A percentile compares a stretch with the other conserved stretches of the same genome.
Conservation (phyloP, 1,284 basidiomycete species). For the Ganoderma multipileum region DNA sequence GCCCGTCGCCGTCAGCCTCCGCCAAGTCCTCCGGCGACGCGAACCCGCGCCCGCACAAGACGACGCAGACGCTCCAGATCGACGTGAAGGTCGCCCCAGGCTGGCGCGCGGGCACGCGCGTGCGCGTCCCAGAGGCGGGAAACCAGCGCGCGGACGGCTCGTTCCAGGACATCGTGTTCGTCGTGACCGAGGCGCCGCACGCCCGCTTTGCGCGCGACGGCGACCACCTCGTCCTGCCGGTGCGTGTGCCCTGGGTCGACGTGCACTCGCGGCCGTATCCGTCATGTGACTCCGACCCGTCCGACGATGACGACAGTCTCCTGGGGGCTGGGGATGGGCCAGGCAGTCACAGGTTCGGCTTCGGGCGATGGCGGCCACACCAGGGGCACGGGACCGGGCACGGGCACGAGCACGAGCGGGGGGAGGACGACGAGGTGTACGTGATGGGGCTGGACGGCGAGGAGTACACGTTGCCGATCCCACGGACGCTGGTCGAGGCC, state of each 20-base stretch:
- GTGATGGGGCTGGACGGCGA: conserved; percentile 78
- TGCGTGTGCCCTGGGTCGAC: conserved; percentile 77
- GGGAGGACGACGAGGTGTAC: conserved; percentile 54
- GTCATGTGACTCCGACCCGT: conserved; percentile 11
- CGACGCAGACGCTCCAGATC: conserved; percentile 76
- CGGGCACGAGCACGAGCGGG: conserved; percentile 22
- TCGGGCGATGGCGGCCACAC: conserved; percentile 8
- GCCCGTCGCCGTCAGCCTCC: conserved; percentile 33
- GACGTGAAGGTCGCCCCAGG: conserved; percentile 80
- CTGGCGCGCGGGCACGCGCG: conserved; percentile 75
- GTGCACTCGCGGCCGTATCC: conserved; percentile 49
- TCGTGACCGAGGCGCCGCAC: conserved; percentile 80
- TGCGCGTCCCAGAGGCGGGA: conserved; percentile 78
- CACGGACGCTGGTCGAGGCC: conserved; percentile 68
- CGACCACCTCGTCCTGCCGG: conserved; percentile 74
- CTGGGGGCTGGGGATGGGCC: conserved; percentile 19
- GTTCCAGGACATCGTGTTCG: conserved; percentile 80
- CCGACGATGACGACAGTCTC: conserved; percentile 14
- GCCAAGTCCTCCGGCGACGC: not conserved
- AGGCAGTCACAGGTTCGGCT: conserved; percentile 16
- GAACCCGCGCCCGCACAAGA: conserved; percentile 1
- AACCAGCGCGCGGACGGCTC: conserved; percentile 78
- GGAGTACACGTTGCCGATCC: conserved; percentile 65
- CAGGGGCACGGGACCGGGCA: conserved; percentile 7
- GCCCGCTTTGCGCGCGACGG: conserved; percentile 72